Percentiles rank a stretch among this genome's conserved stretches.
Evolutionary conservation across 1,284 basidiomycete genomes (phyloP).

Genomic region (Ganoderma lingzhi): DNA sequence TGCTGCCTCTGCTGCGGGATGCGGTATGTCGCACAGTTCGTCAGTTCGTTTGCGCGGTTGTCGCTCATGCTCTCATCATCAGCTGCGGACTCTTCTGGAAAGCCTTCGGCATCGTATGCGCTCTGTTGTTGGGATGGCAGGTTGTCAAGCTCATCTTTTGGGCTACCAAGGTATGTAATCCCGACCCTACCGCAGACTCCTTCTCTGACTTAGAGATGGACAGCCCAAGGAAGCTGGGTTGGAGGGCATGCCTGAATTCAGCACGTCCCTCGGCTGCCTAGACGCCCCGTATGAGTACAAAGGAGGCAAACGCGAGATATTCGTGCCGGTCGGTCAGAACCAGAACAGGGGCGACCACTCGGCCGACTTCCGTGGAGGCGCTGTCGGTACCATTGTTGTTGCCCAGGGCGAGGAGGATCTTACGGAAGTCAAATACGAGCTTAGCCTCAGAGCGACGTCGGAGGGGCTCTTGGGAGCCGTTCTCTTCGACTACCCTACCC

Average conservation of each 20-base stretch:
- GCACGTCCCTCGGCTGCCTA: constrained; percentile 59
- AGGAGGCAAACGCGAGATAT: constrained; percentile 46
- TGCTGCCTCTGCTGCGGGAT: constrained; percentile 65
- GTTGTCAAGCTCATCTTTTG: constrained; percentile 54
- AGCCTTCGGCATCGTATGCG: constrained; percentile 57
- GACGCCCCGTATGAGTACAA: constrained; percentile 54
- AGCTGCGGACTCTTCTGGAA: constrained; percentile 65
- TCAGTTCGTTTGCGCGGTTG: background rate
- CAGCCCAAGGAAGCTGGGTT: constrained; percentile 59
- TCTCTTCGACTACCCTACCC: constrained; percentile 43
- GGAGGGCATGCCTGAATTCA: constrained; percentile 62
- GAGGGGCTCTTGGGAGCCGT: constrained; percentile 48
- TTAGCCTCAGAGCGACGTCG: constrained; percentile 54
- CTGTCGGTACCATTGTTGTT: constrained; percentile 60
- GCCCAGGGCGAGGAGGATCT: constrained; percentile 50
- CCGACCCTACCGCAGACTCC: background rate
- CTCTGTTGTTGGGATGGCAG: constrained; percentile 52
- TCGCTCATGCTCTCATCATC: background rate
- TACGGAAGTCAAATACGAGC: constrained; percentile 55
- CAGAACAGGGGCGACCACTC: constrained; percentile 47
- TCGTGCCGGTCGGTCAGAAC: constrained; percentile 46
- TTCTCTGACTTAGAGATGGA: background rate
- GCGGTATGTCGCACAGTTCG: constrained; percentile 46
- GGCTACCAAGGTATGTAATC: constrained; percentile 50
- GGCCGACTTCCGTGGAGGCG: constrained; percentile 55